Conservation (phyloP, 768 basidiomycete genomes). For the Calocybe gangraenosa region DNA sequence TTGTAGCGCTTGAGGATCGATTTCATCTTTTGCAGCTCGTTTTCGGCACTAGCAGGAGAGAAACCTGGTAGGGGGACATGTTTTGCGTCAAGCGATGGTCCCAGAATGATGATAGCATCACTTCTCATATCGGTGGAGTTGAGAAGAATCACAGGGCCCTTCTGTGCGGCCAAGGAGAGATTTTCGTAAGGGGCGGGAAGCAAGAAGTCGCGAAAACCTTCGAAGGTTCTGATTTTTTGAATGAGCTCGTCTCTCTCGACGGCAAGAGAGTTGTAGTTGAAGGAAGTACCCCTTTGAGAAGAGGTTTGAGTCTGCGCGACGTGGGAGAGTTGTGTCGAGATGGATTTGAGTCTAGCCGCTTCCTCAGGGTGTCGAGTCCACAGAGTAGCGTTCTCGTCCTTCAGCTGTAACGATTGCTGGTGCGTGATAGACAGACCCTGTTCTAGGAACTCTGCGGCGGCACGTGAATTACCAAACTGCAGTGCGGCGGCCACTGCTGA, state of each 20-base stretch:
- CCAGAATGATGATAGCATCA: slow-evolving; percentile 14
- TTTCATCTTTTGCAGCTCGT: background rate
- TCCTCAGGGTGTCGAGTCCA: background rate
- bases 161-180: slow-evolving; percentile 5
- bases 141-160: slow-evolving; percentile 16
- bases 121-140: slow-evolving; percentile 8
- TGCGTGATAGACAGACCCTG: slow-evolving; percentile 8
- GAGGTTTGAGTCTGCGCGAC: background rate
- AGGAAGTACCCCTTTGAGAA: background rate
- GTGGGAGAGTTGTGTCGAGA: background rate
- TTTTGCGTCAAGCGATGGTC: slow-evolving; percentile 3
- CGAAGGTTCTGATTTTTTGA: background rate
- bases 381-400: background rate
- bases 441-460: slow-evolving; percentile 13
- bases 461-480: slow-evolving; percentile 4
- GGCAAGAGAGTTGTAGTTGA: background rate
- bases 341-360: slow-evolving; percentile 1
- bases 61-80: slow-evolving; percentile 5
- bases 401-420: slow-evolving; percentile 5
- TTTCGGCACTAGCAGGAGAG: background rate
- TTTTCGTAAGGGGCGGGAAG: background rate
- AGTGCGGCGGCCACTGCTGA: slow-evolving; percentile 10
- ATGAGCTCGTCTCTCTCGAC: background rate
- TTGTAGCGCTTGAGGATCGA: background rate
- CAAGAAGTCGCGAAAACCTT: background rate